Conservation (phyloP, 768 basidiomycete genomes). For the Termitomyces sp. region DNA sequence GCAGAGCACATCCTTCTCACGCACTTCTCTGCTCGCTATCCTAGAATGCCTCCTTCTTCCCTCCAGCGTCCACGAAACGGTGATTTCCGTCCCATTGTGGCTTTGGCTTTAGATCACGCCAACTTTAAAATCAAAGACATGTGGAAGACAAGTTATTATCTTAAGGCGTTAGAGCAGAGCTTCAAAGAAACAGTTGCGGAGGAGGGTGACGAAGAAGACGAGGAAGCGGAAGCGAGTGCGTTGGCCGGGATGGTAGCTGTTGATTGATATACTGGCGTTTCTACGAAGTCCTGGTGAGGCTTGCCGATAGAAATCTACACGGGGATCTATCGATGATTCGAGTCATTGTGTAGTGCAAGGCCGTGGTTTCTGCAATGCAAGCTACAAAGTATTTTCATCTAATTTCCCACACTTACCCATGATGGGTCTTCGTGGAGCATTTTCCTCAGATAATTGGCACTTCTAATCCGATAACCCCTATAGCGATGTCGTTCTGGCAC, state of each 20-base stretch:
- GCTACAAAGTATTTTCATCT: too few relatives aligned
- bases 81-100: constrained; percentile 38
- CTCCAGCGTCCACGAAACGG: constrained; percentile 13
- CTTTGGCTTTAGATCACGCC: constrained; percentile 78
- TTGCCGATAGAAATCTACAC: neutral
- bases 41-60: constrained; percentile 67
- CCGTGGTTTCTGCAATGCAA: too few relatives aligned
- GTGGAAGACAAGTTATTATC: constrained; percentile 81
- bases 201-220: constrained; percentile 30
- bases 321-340: neutral
- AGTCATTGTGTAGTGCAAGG: neutral
- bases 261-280: neutral
- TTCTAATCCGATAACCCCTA: too few relatives aligned
- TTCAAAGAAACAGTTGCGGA: constrained; percentile 50
- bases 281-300: neutral
- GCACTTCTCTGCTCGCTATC: constrained; percentile 93
- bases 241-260: constrained; percentile 15
- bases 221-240: constrained; percentile 14
- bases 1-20: constrained; percentile 85
- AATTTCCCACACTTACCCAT: too few relatives aligned
- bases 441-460: too few relatives aligned
- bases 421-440: too few relatives aligned
- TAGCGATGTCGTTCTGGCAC: too few relatives aligned
- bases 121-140: constrained; percentile 69
- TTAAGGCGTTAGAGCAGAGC: constrained; percentile 61